Evolutionary conservation across 2,329 filamentous ascomycete genomes (phyloP).

Genomic region (Camptophora hylomeconis): DNA sequence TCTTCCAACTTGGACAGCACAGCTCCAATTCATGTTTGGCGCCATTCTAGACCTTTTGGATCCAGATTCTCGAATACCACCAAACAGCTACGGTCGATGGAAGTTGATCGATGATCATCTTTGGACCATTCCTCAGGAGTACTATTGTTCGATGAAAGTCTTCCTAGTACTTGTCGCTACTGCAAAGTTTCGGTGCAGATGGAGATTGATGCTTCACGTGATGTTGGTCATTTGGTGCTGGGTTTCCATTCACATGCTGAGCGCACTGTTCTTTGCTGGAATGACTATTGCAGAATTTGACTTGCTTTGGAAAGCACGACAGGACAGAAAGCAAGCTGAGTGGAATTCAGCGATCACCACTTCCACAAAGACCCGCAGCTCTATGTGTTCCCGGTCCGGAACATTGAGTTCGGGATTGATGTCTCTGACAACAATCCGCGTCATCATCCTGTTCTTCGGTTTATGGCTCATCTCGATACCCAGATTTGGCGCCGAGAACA

Average conservation of each 20-base stretch:
- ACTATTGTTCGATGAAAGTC: constrained; percentile 29
- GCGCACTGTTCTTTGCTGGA: constrained; percentile 26
- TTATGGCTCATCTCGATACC: constrained; percentile 29
- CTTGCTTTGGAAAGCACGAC: constrained; percentile 23
- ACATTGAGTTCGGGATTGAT: constrained; percentile 22
- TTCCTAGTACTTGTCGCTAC: constrained; percentile 27
- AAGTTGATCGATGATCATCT: constrained; percentile 32
- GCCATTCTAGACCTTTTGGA: constrained; percentile 3
- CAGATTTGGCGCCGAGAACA: constrained; percentile 21
- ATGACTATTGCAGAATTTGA: constrained; percentile 29
- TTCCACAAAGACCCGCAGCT: constrained; percentile 2
- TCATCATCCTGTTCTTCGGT: constrained; percentile 18
- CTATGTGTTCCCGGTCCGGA: constrained; percentile 10
- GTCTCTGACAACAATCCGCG: constrained; percentile 16
- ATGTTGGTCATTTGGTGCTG: constrained; percentile 23
- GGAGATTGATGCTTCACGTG: constrained; percentile 21
- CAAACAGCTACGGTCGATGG: constrained; percentile 19
- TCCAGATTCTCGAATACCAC: neutral
- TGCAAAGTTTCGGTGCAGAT: constrained; percentile 20
- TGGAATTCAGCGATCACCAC: too few relatives aligned
- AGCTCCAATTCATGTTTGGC: constrained; percentile 24
- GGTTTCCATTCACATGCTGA: constrained; percentile 27
- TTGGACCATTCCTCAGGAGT: constrained; percentile 33
- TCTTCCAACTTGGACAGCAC: constrained; percentile 19
- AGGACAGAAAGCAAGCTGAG: constrained; percentile 7